Evolutionary conservation across 2,329 filamentous ascomycete species (phyloP).

Genomic region (Elsinoe batatas): DNA sequence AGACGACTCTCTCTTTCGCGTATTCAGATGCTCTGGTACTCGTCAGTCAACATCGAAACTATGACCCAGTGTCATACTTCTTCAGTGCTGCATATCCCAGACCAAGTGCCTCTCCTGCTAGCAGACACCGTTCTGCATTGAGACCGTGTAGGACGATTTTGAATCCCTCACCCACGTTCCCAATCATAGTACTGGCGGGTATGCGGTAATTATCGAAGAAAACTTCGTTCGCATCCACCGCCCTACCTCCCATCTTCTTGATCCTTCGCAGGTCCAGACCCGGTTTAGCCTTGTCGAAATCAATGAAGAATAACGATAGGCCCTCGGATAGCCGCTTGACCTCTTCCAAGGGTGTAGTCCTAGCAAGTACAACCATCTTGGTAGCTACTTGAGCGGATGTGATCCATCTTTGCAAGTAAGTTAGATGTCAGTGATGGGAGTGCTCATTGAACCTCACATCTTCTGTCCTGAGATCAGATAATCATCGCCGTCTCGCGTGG

Average conservation of each 20-base stretch:
- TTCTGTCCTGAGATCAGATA: constrained; percentile 70
- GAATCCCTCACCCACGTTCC: constrained; percentile 66
- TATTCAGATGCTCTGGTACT: constrained; percentile 48
- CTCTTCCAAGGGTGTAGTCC: constrained; percentile 61
- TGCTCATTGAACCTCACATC: constrained; percentile 36
- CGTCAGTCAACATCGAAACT: no score
- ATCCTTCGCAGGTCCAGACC: constrained; percentile 61
- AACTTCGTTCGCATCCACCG: constrained; percentile 76
- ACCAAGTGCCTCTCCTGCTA: constrained; percentile 47
- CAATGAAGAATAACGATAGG: constrained; percentile 71
- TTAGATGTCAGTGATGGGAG: not conserved
- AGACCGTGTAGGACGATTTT: constrained; percentile 63
- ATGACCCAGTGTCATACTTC: no score
- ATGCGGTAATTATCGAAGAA: constrained; percentile 75
- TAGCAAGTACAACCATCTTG: constrained; percentile 74
- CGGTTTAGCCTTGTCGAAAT: constrained; percentile 52
- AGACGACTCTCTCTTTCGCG: constrained; percentile 56
- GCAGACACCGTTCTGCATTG: constrained; percentile 66
- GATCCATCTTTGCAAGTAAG: constrained; percentile 50
- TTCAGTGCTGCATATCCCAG: constrained; percentile 36
- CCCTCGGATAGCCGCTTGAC: constrained; percentile 63
- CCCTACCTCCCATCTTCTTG: constrained; percentile 75
- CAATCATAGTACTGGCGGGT: constrained; percentile 55
- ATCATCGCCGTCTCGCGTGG: constrained; percentile 49
- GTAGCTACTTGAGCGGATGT: constrained; percentile 71